Base-by-base conservation (phyloP, 148 eudicot genomes). In the Dianthus caryophyllus region DNA sequence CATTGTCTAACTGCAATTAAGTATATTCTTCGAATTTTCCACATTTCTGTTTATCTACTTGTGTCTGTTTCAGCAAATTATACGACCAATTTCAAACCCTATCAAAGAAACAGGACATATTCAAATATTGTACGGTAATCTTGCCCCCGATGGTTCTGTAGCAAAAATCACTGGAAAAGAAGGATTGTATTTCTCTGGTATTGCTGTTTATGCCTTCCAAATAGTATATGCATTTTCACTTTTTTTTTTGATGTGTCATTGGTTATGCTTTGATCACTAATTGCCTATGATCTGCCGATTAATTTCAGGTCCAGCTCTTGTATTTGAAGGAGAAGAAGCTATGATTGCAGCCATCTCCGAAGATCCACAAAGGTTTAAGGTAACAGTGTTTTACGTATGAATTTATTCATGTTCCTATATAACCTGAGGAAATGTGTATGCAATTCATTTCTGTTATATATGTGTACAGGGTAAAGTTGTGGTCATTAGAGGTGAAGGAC, bases 91-190 rank as follows among this genome's bases (percentile, higher is more conserved):
- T 61, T 53, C 95, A 73, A 81, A 85, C 74, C 96, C 98, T 70
- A 93, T 93, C 74, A 90, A 93, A 66, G 81, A 90, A 80, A 90
- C 97, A 0, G 98, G 95, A 62, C 98, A 93, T 81, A 86, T 93
- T 71, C 98, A 93, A 78, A 84, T 93, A 76, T 71, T 93, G 64
- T 88, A 83, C 66, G 98, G 98, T 30, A 89, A 93, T 77, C 92
- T 93, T 80, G 98, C 98, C 51, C 98, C 98, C 17, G 92, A 89
- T 47, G 98, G 98, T 50, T 89, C 96, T 57, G 98, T 93, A 21
- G 98, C 98, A 27, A 93, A 93, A 75, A 93, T 93, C 46, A 93
- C 98, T 1, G 98, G 98, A 59, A 93, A 93, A 77, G 98, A 93
- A 74, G 98, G 98, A 64, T 68, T 93, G 68, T 87, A 84, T 77